Evolutionary conservation across 2,329 filamentous ascomycete genomes (phyloP), one percentile per base, ranked within the genome.

Genomic region (Fusarium lyarnte): DNA sequence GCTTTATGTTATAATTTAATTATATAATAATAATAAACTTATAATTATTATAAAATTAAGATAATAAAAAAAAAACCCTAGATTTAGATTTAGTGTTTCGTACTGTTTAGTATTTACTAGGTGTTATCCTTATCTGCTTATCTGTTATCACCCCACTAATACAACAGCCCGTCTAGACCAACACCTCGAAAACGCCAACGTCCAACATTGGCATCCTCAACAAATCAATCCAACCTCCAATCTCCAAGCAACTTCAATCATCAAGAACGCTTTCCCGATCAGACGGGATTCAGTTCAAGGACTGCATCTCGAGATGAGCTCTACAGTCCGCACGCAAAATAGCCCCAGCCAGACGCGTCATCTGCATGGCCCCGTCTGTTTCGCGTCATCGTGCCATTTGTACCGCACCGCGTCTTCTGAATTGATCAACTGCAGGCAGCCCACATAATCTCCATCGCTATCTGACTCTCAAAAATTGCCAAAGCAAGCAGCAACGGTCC

Each of bases 321-420:
- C 29, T 49, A 49, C 46, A 49, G 46, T 19, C 29, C 46, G 16
- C 10, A 33, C n/a, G 29, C 46, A 33, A 16, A 23, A 23, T n/a
- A 49, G 17, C 46, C 29, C 29, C 29, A 23, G 29, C 46, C 46
- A 49, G 29, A 49, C 46, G 46, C 46, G 46, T 31, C 29, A 23
- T 23, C 29, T 33, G 29, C n/a, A 33, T 31, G 46, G 46, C 46
- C 46, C 46, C 29, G 29, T 49, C 29, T 33, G 29, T 49, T 49
- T 49, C 46, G 46, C 46, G 46, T 49, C 46, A 33, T 49, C 46
- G 29, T 49, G 21, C 29, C 46, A 33, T 33, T 49, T 33, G 29
- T 12, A 33, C 33, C 29, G 11, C 46, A 31, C 11, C 46, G 46
- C 29, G 46, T 49, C 29, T 23, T 13, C n/a, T 49, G 4, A 19